These are phyloP conservation scores for Fusarium albidum DNA, from an alignment of 2,329 filamentous ascomycete species.

Conservation along the genomic window DNA sequence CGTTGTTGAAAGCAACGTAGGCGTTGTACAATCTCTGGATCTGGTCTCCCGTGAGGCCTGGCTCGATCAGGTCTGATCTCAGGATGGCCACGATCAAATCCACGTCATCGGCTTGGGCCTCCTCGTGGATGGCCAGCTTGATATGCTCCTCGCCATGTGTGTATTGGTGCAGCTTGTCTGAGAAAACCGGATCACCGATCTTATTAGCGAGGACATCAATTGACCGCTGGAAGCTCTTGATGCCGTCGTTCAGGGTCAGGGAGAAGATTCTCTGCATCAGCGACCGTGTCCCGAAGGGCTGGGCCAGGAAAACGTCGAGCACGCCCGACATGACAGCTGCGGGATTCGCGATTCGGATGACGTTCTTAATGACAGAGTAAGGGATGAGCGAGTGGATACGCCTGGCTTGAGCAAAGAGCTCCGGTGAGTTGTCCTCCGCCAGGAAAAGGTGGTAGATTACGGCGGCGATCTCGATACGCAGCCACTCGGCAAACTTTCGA, in stretches of 20 bases:
- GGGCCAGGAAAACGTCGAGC: slow-evolving; percentile 92
- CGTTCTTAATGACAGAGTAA: slow-evolving; percentile 93
- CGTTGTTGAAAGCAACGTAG: slow-evolving; percentile 95
- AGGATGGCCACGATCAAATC: slow-evolving; percentile 89
- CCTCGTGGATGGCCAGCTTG: slow-evolving; percentile 76
- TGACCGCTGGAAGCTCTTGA: slow-evolving; percentile 83
- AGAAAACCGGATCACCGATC: slow-evolving; percentile 82
- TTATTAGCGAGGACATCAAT: slow-evolving; percentile 81
- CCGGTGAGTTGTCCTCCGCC: slow-evolving; percentile 96
- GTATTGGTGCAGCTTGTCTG: slow-evolving; percentile 83
- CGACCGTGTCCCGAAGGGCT: slow-evolving; percentile 90
- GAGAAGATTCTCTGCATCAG: slow-evolving; percentile 95
- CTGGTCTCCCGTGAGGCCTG: slow-evolving; percentile 76
- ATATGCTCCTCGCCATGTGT: slow-evolving; percentile 77
- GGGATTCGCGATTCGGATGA: slow-evolving; percentile 95
- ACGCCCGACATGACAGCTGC: slow-evolving; percentile 97
- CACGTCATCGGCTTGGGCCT: slow-evolving; percentile 76
- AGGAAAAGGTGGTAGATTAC: slow-evolving; percentile 97
- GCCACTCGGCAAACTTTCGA: slow-evolving; percentile 97
- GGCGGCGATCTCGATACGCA: slow-evolving; percentile 95
- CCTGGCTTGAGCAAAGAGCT: slow-evolving; percentile 93
- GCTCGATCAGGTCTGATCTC: slow-evolving; percentile 78
- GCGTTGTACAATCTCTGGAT: slow-evolving; percentile 90
- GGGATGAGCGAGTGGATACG: slow-evolving; percentile 94
- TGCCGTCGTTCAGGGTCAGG: slow-evolving; percentile 89